A percentile compares a stretch with the other conserved stretches of the same genome.
Evolutionary conservation across 1,284 basidiomycete species (phyloP).

Genomic region (Trichosporon coremiiforme): DNA sequence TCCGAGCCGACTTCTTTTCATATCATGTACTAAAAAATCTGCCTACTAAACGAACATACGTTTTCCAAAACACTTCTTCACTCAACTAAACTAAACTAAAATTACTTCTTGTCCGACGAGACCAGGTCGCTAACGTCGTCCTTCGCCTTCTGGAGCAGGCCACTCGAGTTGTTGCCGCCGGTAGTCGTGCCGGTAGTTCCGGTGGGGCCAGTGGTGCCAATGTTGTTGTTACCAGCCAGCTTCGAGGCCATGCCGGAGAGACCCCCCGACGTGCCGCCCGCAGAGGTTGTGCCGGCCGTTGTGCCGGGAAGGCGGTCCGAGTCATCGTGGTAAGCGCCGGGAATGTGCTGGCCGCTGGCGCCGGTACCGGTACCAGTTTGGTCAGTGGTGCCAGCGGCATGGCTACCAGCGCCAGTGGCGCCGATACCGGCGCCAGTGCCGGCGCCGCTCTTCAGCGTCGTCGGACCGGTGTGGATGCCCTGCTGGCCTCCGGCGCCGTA

Average conservation of each 20-base stretch:
- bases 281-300: not conserved
- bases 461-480: constrained; percentile 6
- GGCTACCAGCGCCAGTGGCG: not conserved
- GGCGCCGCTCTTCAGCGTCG: not conserved
- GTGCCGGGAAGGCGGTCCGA: too few species aligned
- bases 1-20: too few species aligned
- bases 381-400: not conserved
- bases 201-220: not conserved
- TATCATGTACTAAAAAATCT: not conserved
- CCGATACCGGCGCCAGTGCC: not conserved
- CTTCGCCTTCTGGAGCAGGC: constrained; percentile 12
- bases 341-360: not conserved
- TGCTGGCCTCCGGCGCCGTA: not conserved
- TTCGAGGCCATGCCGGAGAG: not conserved
- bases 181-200: not conserved
- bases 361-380: not conserved
- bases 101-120: not conserved
- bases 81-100: too few species aligned
- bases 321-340: not conserved
- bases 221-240: not conserved
- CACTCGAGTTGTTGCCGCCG: not conserved
- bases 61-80: too few species aligned
- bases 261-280: not conserved
- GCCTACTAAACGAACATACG: not conserved
- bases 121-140: not conserved